Percentiles rank a stretch among this genome's conserved stretches.
phyloP scores from a whole-genome alignment of 2,329 filamentous ascomycete species.

The Xylariales sp. region DNA sequence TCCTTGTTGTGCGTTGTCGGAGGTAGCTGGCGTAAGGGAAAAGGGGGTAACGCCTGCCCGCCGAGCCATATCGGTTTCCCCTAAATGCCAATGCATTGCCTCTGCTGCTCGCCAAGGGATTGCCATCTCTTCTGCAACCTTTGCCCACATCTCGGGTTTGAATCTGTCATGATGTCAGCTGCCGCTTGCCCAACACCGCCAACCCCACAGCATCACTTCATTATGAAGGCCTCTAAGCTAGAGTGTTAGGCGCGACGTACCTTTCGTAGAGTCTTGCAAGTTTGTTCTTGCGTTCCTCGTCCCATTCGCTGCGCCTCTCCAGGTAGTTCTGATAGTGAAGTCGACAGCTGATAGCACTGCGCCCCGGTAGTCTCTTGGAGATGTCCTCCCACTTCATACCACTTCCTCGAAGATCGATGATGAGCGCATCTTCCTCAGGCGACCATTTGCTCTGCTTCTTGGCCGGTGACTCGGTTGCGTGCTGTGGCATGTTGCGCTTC shows the following conservation, averaged over 20 bases:
- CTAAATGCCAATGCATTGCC: constrained; percentile 97
- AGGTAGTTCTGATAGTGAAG: constrained; percentile 97
- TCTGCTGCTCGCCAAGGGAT: constrained; percentile 94
- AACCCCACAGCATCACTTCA: no score
- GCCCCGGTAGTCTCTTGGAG: constrained; percentile 80
- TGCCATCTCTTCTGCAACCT: constrained; percentile 90
- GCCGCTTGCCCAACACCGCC: no score
- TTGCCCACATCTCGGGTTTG: constrained; percentile 97
- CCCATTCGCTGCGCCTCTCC: constrained; percentile 89
- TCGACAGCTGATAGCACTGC: constrained; percentile 90
- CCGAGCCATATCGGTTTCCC: constrained; percentile 88
- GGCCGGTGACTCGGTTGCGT: constrained; percentile 62
- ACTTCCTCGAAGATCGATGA: constrained; percentile 83
- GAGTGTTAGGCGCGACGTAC: constrained; percentile 53
- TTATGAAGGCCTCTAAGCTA: no score
- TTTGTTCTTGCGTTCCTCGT: constrained; percentile 97
- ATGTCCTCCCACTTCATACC: constrained; percentile 99
- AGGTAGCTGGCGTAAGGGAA: constrained; percentile 56
- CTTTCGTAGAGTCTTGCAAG: constrained; percentile 91
- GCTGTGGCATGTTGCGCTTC: constrained; percentile 50
- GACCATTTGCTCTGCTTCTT: constrained; percentile 99
- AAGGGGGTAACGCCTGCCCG: constrained; percentile 88
- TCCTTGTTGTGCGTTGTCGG: constrained; percentile 36
- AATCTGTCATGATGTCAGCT: constrained; percentile 55
- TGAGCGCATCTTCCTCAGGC: constrained; percentile 84